These are phyloP conservation scores for Myriosclerotinia curreyana DNA, from an alignment of 2,329 filamentous ascomycete species.

Conservation along the genomic window DNA sequence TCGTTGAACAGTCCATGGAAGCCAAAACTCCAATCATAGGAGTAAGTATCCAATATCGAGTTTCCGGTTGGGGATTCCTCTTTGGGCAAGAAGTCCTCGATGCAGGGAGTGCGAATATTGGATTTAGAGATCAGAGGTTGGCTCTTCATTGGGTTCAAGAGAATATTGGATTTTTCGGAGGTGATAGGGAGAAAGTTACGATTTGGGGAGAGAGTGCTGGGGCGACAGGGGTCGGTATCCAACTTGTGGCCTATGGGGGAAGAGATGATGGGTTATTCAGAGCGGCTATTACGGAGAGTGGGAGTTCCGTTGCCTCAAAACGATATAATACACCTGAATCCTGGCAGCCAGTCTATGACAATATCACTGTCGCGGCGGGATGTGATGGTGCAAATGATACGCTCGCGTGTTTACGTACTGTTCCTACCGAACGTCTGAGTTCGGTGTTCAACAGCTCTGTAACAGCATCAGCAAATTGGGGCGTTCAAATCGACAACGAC, in stretches of 20 bases:
- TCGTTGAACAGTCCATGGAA: constrained; percentile 47
- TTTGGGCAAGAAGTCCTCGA: constrained; percentile 41
- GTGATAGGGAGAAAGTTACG: constrained; percentile 43
- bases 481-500: constrained; percentile 52
- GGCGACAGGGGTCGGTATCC: constrained; percentile 44
- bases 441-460: constrained; percentile 42
- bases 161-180: constrained; percentile 45
- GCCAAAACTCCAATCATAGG: constrained; percentile 47
- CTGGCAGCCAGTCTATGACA: constrained; percentile 26
- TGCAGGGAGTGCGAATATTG: constrained; percentile 47
- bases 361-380: constrained; percentile 40
- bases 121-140: constrained; percentile 44
- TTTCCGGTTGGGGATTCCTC: constrained; percentile 47
- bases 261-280: constrained; percentile 54
- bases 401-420: constrained; percentile 35
- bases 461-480: constrained; percentile 42
- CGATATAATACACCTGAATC: not conserved
- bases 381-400: constrained; percentile 24
- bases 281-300: constrained; percentile 50
- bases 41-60: constrained; percentile 47
- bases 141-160: constrained; percentile 46
- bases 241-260: constrained; percentile 48
- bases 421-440: constrained; percentile 46
- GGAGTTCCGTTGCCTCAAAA: constrained; percentile 36
- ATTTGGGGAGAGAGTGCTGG: constrained; percentile 47